phyloP scores from a whole-genome alignment of 148 eudicot genomes.

The Persicaria maculosa region DNA sequence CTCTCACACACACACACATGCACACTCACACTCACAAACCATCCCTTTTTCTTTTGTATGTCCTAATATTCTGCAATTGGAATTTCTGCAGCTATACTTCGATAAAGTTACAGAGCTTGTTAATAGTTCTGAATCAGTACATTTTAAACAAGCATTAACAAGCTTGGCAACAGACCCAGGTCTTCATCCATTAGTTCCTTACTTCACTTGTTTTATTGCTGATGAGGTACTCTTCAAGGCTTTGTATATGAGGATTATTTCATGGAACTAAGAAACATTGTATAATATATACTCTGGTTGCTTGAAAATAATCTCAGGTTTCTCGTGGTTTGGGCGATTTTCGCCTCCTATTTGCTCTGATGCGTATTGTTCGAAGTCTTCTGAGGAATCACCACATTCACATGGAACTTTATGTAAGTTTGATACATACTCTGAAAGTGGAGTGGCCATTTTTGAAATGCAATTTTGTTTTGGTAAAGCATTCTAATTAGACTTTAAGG shows the following conservation, averaged over 20 bases:
- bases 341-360: slow-evolving; percentile 57
- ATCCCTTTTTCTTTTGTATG: not conserved
- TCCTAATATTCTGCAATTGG: not conserved
- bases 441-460: not conserved
- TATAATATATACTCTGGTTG: slow-evolving; percentile 3
- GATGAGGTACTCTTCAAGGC: slow-evolving; percentile 44
- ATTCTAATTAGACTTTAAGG: not conserved
- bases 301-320: slow-evolving; percentile 36
- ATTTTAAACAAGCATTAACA: slow-evolving; percentile 65
- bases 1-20: not conserved
- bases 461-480: not conserved
- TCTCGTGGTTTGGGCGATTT: slow-evolving; percentile 64
- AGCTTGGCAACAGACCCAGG: slow-evolving; percentile 81
- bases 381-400: slow-evolving; percentile 70
- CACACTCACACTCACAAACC: not conserved
- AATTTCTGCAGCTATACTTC: slow-evolving; percentile 49
- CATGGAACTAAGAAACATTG: not conserved
- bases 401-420: slow-evolving; percentile 66
- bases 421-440: not conserved
- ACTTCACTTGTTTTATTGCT: slow-evolving; percentile 59
- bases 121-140: slow-evolving; percentile 45
- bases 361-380: slow-evolving; percentile 70
- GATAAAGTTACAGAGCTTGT: slow-evolving; percentile 65
- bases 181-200: slow-evolving; percentile 69
- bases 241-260: not conserved